Conservation (phyloP, 2,329 filamentous ascomycete species). For the Claviceps lovelessii region DNA sequence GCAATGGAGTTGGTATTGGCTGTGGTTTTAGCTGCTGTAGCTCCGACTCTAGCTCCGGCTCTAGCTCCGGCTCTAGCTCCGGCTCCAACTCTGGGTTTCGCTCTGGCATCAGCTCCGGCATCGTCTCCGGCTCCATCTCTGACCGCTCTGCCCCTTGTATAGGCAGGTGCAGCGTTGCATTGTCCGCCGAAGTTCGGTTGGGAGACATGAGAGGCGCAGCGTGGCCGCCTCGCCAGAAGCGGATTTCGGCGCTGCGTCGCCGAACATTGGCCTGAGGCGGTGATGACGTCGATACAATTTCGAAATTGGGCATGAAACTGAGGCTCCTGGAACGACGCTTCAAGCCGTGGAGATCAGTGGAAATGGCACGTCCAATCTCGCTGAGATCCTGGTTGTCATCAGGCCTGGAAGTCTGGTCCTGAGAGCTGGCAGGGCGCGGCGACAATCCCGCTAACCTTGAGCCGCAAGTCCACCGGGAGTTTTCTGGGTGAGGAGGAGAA, state of each 20-base stretch:
- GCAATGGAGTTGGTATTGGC: neutral
- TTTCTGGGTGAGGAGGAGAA: slow-evolving; percentile 11
- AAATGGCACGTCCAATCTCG: slow-evolving; percentile 50
- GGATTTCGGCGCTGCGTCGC: slow-evolving; percentile 48
- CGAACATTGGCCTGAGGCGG: slow-evolving; percentile 20
- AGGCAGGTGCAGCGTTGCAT: slow-evolving; percentile 17
- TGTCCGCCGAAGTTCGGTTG: slow-evolving; percentile 31
- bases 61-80: too few species aligned
- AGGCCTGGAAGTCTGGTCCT: slow-evolving; percentile 31
- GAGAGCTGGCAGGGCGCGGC: slow-evolving; percentile 46
- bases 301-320: slow-evolving; percentile 35
- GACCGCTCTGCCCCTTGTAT: slow-evolving; percentile 9
- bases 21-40: neutral
- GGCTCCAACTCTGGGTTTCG: too few species aligned
- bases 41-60: neutral
- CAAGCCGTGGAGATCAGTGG: slow-evolving; percentile 34
- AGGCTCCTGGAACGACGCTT: slow-evolving; percentile 46
- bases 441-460: slow-evolving; percentile 39
- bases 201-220: slow-evolving; percentile 37
- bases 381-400: slow-evolving; percentile 28
- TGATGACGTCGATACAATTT: slow-evolving; percentile 5
- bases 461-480: slow-evolving; percentile 16
- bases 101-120: neutral
- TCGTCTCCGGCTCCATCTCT: slow-evolving; percentile 11
- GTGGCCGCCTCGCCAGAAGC: slow-evolving; percentile 49